Percentiles rank a stretch among this genome's conserved stretches.
These are phyloP conservation scores for Plasmopara muralis DNA, from an alignment of 352 stramenopile species.

Conservation along the genomic window DNA sequence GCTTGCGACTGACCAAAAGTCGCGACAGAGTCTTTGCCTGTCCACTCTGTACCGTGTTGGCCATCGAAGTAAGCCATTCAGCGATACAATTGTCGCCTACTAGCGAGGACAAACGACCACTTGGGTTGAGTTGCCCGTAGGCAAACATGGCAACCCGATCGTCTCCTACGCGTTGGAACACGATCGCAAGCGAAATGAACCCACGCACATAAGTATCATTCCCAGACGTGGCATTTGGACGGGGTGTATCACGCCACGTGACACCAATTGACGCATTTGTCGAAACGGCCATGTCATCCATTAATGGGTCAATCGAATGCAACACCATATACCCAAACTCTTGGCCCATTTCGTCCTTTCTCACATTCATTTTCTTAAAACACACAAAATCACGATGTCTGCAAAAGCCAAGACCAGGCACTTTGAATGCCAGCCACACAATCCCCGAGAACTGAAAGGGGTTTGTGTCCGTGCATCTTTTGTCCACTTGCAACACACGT, in stretches of 20 bases:
- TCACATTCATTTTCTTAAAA: conserved; percentile 71
- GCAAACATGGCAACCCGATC: conserved; percentile 63
- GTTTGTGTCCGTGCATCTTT: conserved; percentile 41
- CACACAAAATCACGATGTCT: conserved; percentile 65
- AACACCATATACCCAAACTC: conserved; percentile 64
- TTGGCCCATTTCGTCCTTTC: conserved; percentile 52
- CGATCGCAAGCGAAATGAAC: conserved; percentile 51
- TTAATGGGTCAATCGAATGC: conserved; percentile 54
- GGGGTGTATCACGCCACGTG: too few relatives aligned
- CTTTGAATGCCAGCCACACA: conserved; percentile 58
- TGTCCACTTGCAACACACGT: conserved; percentile 64
- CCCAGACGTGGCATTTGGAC: background rate
- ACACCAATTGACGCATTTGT: conserved; percentile 1
- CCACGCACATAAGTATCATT: conserved; percentile 42
- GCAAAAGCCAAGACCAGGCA: conserved; percentile 44
- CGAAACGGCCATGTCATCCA: conserved; percentile 20
- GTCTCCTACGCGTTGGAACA: conserved; percentile 54
- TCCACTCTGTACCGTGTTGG: conserved; percentile 53
- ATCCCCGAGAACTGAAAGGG: conserved; percentile 74
- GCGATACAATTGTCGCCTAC: conserved; percentile 54
- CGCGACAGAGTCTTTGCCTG: conserved; percentile 72
- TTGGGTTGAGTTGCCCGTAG: conserved; percentile 57
- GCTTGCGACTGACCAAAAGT: conserved; percentile 30
- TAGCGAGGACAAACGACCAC: conserved; percentile 42
- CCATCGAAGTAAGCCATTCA: conserved; percentile 50